phyloP scores from a whole-genome alignment of 805 yeast genomes.

The Metschnikowia continentalis region DNA sequence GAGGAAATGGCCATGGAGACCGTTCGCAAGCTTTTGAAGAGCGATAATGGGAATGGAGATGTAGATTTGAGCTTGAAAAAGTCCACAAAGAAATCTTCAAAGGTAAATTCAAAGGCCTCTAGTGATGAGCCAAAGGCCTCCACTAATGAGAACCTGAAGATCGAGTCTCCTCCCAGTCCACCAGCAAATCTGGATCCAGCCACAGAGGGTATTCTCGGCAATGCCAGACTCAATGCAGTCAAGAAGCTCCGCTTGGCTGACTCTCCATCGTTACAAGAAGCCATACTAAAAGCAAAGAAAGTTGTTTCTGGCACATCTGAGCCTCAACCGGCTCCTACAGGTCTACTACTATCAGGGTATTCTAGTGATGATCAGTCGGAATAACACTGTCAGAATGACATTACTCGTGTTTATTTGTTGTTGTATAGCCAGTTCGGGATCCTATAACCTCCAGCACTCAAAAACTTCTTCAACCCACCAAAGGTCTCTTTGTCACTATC shows the following conservation, averaged over 20 bases:
- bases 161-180: neutral
- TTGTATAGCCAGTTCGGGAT: slow-evolving; percentile 26
- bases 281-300: neutral
- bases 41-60: neutral
- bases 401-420: neutral
- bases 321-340: neutral
- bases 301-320: neutral
- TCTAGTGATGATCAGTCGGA: slow-evolving; percentile 27
- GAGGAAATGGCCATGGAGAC: slow-evolving; percentile 54
- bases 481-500: slow-evolving; percentile 52
- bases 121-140: neutral
- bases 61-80: neutral
- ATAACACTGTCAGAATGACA: neutral
- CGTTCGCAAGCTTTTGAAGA: slow-evolving; percentile 40
- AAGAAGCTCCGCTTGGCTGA: neutral
- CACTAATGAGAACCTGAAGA: neutral
- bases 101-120: too few species aligned
- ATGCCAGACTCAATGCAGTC: neutral
- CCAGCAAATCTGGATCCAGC: neutral
- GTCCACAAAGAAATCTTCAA: neutral
- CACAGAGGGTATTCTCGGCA: neutral
- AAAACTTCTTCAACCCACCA: slow-evolving; percentile 46
- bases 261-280: neutral
- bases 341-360: slow-evolving; percentile 22
- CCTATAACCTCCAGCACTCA: slow-evolving; percentile 32